Evolutionary conservation across 495 filamentous ascomycete genomes (phyloP), one percentile per base, ranked within the genome.

Genomic region (Aspergillus hancockii): DNA sequence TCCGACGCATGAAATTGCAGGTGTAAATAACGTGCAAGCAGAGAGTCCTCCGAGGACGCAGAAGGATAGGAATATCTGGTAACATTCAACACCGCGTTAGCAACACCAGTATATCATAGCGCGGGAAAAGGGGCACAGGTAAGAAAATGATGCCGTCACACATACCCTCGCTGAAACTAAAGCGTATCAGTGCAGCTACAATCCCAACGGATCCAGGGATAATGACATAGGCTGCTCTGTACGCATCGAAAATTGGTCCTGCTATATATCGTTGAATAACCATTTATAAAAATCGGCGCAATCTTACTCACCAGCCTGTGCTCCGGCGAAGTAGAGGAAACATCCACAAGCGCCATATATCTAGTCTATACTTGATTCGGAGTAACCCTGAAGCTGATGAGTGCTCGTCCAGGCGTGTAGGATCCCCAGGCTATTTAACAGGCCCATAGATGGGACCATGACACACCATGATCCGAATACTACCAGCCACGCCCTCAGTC

Each of bases 261-360:
- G 52, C 4, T 43, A 13, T 18, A 14, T 14, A 4, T 43, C 14
- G 14, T 43, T 43, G 7, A 43, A 13, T 43, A 43, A 16, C 4
- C 16, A n/a, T 8, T 43, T 4, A 43, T 8, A 43, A 16, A 4
- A 18, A 43, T 5, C 4, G 38, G 16, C n/a, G 22, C 1, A 18
- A 13, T 9, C 7, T 36, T 25, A 31, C 50, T 13, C 52, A 71
- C 69, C 63, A 22, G 61, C 55, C 58, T 80, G 79, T 14, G 81
- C 73, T 0, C 81, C 79, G 4, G 75, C 79, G 45, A 84, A 45
- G 22, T 64, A 85, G 7, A 80, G 70, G 41, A 91, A 75, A 59
- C 88, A 89, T 2, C 78, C 77, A 63, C 88, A 90, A 8, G 88
- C 62, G 8, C 84, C 84, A 63, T 88, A 91, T 46, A 92, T 87